Percentiles rank a stretch among this genome's conserved stretches.
These are phyloP conservation scores for Suhomyces faveliae DNA, from an alignment of 805 yeast species.

Conservation along the genomic window DNA sequence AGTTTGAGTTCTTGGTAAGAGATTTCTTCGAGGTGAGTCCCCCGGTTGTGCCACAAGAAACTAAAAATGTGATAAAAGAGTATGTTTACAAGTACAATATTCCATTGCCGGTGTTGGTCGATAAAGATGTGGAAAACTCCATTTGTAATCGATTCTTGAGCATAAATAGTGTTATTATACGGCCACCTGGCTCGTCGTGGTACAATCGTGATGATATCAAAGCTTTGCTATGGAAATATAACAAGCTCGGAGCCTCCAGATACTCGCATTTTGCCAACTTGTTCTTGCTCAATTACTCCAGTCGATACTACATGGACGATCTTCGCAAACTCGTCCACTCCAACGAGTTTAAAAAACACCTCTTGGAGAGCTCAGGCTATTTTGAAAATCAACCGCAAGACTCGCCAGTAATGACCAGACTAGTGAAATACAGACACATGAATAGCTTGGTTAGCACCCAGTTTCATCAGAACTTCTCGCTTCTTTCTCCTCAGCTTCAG, in stretches of 20 bases:
- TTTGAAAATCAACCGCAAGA: conserved; percentile 6
- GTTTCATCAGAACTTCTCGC: conserved; percentile 20
- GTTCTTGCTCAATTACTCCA: not conserved
- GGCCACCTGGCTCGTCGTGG: not conserved
- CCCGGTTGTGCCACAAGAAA: not conserved
- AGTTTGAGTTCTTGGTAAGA: conserved; percentile 1
- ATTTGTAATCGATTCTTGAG: conserved; percentile 2
- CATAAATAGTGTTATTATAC: conserved; percentile 1
- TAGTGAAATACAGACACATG: conserved; percentile 2
- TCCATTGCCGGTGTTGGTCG: conserved; percentile 1
- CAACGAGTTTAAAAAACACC: conserved; percentile 9
- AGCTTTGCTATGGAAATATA: conserved; percentile 1
- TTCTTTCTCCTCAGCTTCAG: conserved; percentile 7
- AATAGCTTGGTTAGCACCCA: conserved; percentile 9
- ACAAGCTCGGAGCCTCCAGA: conserved; percentile 6
- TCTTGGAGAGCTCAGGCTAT: conserved; percentile 10
- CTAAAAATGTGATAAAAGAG: not conserved
- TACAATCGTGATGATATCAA: not conserved
- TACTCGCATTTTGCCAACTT: conserved; percentile 3
- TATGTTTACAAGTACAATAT: not conserved
- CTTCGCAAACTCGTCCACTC: conserved; percentile 8
- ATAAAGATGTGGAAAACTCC: not conserved
- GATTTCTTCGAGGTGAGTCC: not conserved
- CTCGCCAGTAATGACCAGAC: not conserved
- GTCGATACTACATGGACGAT: not conserved